phyloP scores from a whole-genome alignment of 306 rosid genomes.

The Cicer chorassanicum region DNA sequence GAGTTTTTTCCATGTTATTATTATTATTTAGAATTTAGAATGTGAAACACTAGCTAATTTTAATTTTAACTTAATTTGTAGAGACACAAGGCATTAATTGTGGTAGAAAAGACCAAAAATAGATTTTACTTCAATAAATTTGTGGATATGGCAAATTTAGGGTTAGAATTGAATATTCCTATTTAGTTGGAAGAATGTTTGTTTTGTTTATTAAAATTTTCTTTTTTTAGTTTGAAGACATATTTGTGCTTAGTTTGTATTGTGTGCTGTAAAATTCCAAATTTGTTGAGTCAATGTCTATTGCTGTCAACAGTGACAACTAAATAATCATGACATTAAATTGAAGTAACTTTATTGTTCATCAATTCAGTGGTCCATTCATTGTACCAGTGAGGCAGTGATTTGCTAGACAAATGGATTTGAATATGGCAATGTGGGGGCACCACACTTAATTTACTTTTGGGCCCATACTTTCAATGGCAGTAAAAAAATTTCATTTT shows the following conservation, averaged over 20 bases:
- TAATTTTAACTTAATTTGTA: conserved; percentile 59
- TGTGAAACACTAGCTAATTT: conserved; percentile 56
- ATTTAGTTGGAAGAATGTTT: conserved; percentile 37
- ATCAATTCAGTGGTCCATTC: conserved; percentile 48
- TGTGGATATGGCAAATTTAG: conserved; percentile 44
- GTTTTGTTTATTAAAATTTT: conserved; percentile 28
- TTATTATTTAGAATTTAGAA: conserved; percentile 24
- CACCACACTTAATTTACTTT: conserved; percentile 8
- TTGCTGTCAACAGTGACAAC: conserved; percentile 34
- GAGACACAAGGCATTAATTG: conserved; percentile 46
- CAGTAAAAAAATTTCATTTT: conserved; percentile 30
- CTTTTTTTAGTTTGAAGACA: conserved; percentile 16
- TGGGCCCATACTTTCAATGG: conserved; percentile 7
- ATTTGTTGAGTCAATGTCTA: conserved; percentile 42
- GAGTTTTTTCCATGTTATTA: conserved; percentile 46
- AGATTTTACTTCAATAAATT: conserved; percentile 41
- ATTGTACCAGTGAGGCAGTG: conserved; percentile 30
- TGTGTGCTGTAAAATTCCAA: conserved; percentile 31
- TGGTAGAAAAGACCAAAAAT: conserved; percentile 38
- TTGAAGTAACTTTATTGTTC: conserved; percentile 41
- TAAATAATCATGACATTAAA: conserved; percentile 41
- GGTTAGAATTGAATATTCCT: conserved; percentile 51
- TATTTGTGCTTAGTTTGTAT: conserved; percentile 14
- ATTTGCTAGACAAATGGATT: conserved; percentile 33
- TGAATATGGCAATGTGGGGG: conserved; percentile 42